Percentiles rank a stretch among this genome's conserved stretches.
phyloP scores from a whole-genome alignment of 441 rosid genomes.

The Macaranga tanarius region DNA sequence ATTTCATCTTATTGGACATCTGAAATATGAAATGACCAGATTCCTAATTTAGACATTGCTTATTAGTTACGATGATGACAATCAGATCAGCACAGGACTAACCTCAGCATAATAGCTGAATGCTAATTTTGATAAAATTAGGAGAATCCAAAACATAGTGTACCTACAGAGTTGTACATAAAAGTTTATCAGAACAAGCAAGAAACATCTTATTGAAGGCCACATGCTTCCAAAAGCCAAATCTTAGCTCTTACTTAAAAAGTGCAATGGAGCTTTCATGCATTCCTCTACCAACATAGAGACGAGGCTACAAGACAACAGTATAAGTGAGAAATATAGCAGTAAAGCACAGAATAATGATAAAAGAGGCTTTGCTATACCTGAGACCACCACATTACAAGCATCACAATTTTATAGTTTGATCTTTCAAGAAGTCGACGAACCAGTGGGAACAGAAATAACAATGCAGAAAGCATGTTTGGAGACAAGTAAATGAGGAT shows the following conservation, averaged over 20 bases:
- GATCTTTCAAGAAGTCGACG: conserved; percentile 97
- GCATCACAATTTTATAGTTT: conserved; percentile 82
- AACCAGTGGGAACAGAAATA: conserved; percentile 84
- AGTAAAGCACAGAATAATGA: background rate
- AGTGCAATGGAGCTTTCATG: conserved; percentile 93
- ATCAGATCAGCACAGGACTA: conserved; percentile 27
- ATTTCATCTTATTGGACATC: background rate
- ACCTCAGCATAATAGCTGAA: conserved; percentile 98
- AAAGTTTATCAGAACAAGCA: conserved; percentile 23
- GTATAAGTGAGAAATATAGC: background rate
- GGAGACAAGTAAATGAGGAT: conserved; percentile 86
- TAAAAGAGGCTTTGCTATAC: conserved; percentile 34
- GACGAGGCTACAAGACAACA: conserved; percentile 72
- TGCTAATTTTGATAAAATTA: conserved; percentile 82
- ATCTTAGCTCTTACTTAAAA: conserved; percentile 62
- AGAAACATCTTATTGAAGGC: conserved; percentile 23
- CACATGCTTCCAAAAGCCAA: background rate
- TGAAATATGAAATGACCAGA: background rate
- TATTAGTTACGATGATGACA: background rate
- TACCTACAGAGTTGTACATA: conserved; percentile 46
- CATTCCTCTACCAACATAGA: conserved; percentile 99
- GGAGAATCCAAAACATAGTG: conserved; percentile 93
- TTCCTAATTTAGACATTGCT: background rate
- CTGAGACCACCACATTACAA: conserved; percentile 99
- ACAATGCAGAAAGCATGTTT: conserved; percentile 78